phyloP scores from a whole-genome alignment of 2,329 filamentous ascomycete genomes.

The Ceratocystis cubensis region DNA sequence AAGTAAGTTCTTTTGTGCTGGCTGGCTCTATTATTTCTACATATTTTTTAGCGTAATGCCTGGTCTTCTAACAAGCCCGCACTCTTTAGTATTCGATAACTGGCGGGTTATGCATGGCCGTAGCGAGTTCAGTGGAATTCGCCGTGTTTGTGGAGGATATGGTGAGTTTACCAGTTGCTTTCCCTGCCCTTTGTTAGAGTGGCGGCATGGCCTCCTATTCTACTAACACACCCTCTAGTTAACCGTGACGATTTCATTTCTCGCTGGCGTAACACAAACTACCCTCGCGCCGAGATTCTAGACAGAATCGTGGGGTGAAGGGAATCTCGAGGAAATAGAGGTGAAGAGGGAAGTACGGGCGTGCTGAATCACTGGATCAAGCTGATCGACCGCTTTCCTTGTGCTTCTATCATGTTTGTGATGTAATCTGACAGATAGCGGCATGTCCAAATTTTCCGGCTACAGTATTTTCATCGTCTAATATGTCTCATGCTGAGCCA shows the following conservation, averaged over 20 bases:
- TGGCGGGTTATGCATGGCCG: slow-evolving; percentile 88
- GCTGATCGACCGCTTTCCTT: not conserved
- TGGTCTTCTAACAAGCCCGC: too few species aligned
- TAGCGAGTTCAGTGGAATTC: slow-evolving; percentile 66
- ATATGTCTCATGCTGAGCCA: not conserved
- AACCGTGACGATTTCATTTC: slow-evolving; percentile 72
- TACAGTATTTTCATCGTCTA: not conserved
- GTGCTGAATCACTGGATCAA: not conserved
- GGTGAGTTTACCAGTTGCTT: slow-evolving; percentile 42
- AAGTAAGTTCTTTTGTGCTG: slow-evolving; percentile 39
- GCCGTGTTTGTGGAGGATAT: slow-evolving; percentile 85
- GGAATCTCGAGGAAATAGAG: not conserved
- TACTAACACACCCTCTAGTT: slow-evolving; percentile 36
- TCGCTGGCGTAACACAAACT: slow-evolving; percentile 60
- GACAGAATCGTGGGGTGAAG: slow-evolving; percentile 20
- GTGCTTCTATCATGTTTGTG: not conserved
- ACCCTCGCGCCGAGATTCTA: slow-evolving; percentile 34
- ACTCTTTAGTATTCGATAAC: slow-evolving; percentile 70
- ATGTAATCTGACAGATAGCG: too few species aligned
- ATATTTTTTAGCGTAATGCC: slow-evolving; percentile 21
- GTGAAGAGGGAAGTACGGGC: not conserved
- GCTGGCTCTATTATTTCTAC: not conserved
- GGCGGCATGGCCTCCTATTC: not conserved
- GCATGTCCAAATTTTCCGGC: too few species aligned
- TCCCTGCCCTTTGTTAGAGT: not conserved